Evolutionary conservation across 2,329 filamentous ascomycete species (phyloP).

Genomic region (Penicillium hesseltinei): DNA sequence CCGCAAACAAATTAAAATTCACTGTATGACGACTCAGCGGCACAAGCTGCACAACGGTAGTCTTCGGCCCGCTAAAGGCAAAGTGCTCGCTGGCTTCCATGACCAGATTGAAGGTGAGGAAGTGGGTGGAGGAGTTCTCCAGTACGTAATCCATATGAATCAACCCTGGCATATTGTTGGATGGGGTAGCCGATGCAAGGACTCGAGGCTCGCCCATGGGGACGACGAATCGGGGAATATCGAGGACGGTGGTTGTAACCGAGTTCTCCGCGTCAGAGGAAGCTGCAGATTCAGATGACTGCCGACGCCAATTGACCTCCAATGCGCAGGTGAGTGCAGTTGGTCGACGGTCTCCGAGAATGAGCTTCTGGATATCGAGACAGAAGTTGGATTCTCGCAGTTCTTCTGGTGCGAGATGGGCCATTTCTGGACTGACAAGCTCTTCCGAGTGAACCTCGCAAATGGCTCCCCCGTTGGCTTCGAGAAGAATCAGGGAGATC

Average conservation of each 20-base stretch:
- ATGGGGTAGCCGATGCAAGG: slow-evolving; percentile 52
- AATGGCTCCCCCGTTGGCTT: slow-evolving; percentile 60
- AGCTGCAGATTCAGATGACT: slow-evolving; percentile 32
- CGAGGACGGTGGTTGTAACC: slow-evolving; percentile 65
- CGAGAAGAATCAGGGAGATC: slow-evolving; percentile 61
- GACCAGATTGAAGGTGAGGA: slow-evolving; percentile 83
- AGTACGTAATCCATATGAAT: slow-evolving; percentile 65
- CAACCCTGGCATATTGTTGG: slow-evolving; percentile 33
- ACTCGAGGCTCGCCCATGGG: slow-evolving; percentile 85
- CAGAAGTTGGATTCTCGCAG: slow-evolving; percentile 72
- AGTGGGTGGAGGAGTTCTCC: slow-evolving; percentile 92
- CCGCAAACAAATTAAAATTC: slow-evolving; percentile 72
- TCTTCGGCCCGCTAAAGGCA: slow-evolving; percentile 86
- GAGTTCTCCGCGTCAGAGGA: slow-evolving; percentile 27
- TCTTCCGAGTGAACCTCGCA: slow-evolving; percentile 50
- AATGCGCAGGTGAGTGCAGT: slow-evolving; percentile 73
- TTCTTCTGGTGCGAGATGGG: slow-evolving; percentile 61
- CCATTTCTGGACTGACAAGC: slow-evolving; percentile 28
- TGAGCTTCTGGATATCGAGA: slow-evolving; percentile 70
- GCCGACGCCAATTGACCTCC: slow-evolving; percentile 72
- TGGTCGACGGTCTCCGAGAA: slow-evolving; percentile 77
- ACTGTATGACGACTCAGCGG: slow-evolving; percentile 74
- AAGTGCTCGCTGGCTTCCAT: slow-evolving; percentile 95
- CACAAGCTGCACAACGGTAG: slow-evolving; percentile 73
- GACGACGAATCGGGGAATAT: slow-evolving; percentile 75